phyloP scores from a whole-genome alignment of 116 monocot species.

The Zostera marina region DNA sequence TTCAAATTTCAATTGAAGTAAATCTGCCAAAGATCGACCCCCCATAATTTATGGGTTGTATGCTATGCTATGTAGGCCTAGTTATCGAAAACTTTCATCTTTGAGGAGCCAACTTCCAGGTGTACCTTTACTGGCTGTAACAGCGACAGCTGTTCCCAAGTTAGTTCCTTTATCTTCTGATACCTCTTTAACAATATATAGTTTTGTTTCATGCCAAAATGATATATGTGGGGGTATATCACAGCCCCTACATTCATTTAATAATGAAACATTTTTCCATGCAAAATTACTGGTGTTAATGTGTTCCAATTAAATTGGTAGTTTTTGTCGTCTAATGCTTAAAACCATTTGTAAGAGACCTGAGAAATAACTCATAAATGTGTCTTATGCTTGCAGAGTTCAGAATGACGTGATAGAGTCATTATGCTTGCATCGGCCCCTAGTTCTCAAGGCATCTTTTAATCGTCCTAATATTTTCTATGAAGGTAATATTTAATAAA shows the following conservation, averaged over 20 bases:
- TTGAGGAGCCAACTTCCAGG: conserved; percentile 49
- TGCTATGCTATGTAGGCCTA: conserved; percentile 47
- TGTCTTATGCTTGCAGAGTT: conserved; percentile 55
- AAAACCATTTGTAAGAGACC: too few species aligned
- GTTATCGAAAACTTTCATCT: conserved; percentile 83
- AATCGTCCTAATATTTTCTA: conserved; percentile 96
- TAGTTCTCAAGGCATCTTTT: conserved; percentile 70
- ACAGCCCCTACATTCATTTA: not conserved
- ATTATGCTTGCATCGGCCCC: conserved; percentile 43
- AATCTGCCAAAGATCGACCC: too few species aligned
- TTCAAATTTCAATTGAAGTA: too few species aligned
- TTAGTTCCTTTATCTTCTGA: conserved; percentile 10
- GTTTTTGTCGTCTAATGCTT: too few species aligned
- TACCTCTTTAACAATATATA: not conserved
- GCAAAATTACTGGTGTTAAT: not conserved
- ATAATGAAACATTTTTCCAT: not conserved
- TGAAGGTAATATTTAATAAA: conserved; percentile 49
- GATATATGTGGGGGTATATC: not conserved
- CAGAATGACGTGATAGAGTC: conserved; percentile 82
- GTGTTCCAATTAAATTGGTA: not conserved
- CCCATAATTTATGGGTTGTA: not conserved
- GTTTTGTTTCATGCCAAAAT: too few species aligned
- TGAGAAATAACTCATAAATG: not conserved
- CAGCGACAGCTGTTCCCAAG: conserved; percentile 91
- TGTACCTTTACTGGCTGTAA: conserved; percentile 83